Base-by-base conservation (phyloP, 768 basidiomycete species). In the Lactarius pseudohatsudake region DNA sequence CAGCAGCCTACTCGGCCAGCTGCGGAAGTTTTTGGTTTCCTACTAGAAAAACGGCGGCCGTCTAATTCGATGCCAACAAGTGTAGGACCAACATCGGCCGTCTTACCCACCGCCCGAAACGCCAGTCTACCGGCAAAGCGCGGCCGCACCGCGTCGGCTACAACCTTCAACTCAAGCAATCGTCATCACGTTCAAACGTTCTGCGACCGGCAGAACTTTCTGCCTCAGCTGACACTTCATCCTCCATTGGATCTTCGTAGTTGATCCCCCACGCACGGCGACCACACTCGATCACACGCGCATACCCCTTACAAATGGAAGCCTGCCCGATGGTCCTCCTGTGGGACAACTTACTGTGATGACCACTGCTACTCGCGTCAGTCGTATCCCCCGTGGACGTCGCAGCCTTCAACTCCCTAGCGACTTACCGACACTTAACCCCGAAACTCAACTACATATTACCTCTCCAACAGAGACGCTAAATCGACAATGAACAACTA, bases 11-110 rank as follows among this genome's bases (percentile, higher is more conserved):
- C 81, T 47, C 82, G 88, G 38, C 70, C 66, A 13, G 91, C 91
- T 26, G 88, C 90, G 3, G 86, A 91, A 69, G 81, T 92, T 22
- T 92, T 92, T 65, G 84, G 81, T 5, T 92, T 92, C 76, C 76
- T 92, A 58, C 84, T 84, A 28, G 80, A 82, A 41, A 80, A 78
- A 61, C 68, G 83, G 77, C 74, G 79, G 64, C 64, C 67, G 22
- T 36, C 59, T 11, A 78, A 70, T 78, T 77, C 64, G 76, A 75
- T 61, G 77, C 76, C 43, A 73, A 74, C 50, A 66, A 66, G 4
- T 64, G 72, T 18, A 73, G 76, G 82, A 55, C 72, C 77, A 28
- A 74, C 77, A 6, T 76, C 81, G 22, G 79, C 81, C 2, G 76
- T 81, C 34, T 73, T 76, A 7, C 53, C 70, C 69, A 8, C 57